Evolutionary conservation across 2,329 filamentous ascomycete genomes (phyloP), one percentile per base, ranked within the genome.

Genomic region (Ascochyta clinopodiicola): DNA sequence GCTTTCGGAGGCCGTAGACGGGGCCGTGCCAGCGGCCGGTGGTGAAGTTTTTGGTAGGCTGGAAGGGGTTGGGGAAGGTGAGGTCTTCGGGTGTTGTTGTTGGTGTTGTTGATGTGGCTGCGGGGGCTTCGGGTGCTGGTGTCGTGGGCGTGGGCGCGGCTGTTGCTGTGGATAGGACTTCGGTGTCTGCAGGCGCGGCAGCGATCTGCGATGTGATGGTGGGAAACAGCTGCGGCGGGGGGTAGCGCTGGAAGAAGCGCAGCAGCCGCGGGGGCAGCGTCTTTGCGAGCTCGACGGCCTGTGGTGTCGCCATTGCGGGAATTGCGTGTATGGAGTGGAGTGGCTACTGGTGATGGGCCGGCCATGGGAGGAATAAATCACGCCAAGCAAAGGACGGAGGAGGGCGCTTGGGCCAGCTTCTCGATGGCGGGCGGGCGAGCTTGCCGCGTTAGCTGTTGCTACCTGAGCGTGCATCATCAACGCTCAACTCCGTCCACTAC

Each of bases 221-320:
- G 71, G 63, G 74, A 74, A 80, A 61, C 75, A 85, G 67, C 67
- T 73, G 72, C 70, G 84, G 43, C 24, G 94, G 92, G 37, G 95
- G 95, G 76, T 94, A 97, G 63, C 90, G 89, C 53, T 89, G 89
- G 77, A 99, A 90, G 84, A 99, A 97, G 69, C 87, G 87, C 72
- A 89, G 85, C 40, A 99, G 85, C 36, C 88, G 88, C 49, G 85
- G 81, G 8, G 92, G 95, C 36, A 98, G 86, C 63, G 84, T 81
- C 77, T 88, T 86, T 57, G 90, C 90, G 55, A 92, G 82, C 54
- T 77, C 70, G 53, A 84, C 72, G 60, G 78, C 74, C 34, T 72
- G 63, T 35, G 68, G 66, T 36, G 63, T 58, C 38, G 61, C 66
- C 70, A 73, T 74, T 44, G 40, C 40, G 40, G 40, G 22, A 17